A percentile compares a stretch with the other conserved stretches of the same genome.
phyloP scores from a whole-genome alignment of 331 rosid genomes.

The Phaseolus coccineus region DNA sequence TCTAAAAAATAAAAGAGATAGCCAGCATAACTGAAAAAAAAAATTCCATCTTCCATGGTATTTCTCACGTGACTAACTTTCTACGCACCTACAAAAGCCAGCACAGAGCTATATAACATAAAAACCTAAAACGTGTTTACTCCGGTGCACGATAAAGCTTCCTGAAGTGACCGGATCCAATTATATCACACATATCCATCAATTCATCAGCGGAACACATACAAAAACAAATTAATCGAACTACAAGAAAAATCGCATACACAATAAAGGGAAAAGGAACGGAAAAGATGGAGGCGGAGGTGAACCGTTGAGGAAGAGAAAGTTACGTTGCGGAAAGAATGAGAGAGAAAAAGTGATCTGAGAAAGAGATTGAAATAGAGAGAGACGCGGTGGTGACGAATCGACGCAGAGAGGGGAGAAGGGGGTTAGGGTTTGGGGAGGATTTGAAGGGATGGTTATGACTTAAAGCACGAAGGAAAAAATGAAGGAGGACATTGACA shows the following conservation, averaged over 20 bases:
- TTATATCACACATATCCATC: background rate
- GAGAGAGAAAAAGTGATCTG: background rate
- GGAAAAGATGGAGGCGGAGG: background rate
- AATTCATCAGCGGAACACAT: background rate
- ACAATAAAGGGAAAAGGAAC: background rate
- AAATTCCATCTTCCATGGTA: background rate
- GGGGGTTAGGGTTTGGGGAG: slow-evolving; percentile 14
- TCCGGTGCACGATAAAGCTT: background rate
- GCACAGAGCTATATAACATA: background rate
- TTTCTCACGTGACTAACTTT: background rate
- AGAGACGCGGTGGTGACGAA: background rate
- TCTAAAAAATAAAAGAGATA: background rate
- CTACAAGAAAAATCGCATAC: background rate
- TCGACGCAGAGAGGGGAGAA: background rate
- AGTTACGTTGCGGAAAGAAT: background rate
- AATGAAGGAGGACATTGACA: slow-evolving; percentile 2
- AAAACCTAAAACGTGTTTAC: background rate
- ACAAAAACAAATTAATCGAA: background rate
- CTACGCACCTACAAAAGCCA: background rate
- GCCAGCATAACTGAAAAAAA: background rate
- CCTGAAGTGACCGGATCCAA: background rate
- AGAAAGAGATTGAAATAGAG: background rate
- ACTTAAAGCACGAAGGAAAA: background rate
- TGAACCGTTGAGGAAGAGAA: background rate
- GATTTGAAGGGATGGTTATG: background rate